These are phyloP conservation scores for Cymodocea nodosa DNA, from an alignment of 116 monocot genomes.

Conservation along the genomic window DNA sequence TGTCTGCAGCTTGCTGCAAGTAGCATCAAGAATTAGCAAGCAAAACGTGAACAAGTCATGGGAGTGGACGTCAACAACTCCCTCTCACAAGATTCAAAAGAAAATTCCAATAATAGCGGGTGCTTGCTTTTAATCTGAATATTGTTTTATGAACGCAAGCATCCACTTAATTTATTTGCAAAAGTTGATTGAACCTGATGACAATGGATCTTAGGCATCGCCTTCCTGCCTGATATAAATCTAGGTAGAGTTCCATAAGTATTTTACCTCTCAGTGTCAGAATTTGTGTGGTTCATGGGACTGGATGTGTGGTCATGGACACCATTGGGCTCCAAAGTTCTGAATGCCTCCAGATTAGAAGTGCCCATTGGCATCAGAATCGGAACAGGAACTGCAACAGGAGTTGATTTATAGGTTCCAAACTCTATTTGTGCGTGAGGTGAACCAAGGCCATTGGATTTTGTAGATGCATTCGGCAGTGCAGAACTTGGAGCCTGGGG, in stretches of 20 bases:
- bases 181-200: no score
- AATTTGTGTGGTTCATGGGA: not conserved
- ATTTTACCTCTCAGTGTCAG: not conserved
- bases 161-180: no score
- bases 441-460: not conserved
- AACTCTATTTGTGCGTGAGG: not conserved
- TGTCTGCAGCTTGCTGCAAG: not conserved
- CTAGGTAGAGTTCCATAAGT: not conserved
- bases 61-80: not conserved
- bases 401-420: not conserved
- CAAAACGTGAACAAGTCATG: not conserved
- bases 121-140: no score
- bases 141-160: no score
- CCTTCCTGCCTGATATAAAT: not conserved
- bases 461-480: not conserved
- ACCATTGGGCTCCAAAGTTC: not conserved
- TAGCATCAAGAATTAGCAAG: not conserved
- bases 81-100: no score
- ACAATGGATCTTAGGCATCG: not conserved
- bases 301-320: not conserved
- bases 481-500: no score
- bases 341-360: not conserved
- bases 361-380: not conserved
- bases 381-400: constrained; percentile 1
- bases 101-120: no score